A percentile compares a stretch with the other conserved stretches of the same genome.
phyloP scores from a whole-genome alignment of 371 early-diverging fungal genomes.

The Mortierella sp. region DNA sequence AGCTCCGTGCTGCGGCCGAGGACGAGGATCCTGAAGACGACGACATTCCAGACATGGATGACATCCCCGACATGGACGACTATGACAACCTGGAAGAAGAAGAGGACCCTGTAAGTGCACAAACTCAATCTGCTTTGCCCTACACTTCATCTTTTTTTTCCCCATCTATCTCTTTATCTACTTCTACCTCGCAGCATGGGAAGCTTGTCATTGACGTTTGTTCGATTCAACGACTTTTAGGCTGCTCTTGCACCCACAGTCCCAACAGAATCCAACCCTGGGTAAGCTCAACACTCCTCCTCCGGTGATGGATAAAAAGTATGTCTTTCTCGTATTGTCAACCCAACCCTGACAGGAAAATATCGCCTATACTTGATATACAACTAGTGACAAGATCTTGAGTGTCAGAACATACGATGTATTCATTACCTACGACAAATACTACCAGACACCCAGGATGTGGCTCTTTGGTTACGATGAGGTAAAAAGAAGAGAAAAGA shows the following conservation, averaged over 20 bases:
- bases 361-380: not conserved
- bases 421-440: constrained; percentile 98
- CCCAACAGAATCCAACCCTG: constrained; percentile 30
- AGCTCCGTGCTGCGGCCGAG: constrained; percentile 19
- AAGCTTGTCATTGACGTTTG: not conserved
- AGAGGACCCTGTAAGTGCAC: constrained; percentile 67
- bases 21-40: constrained; percentile 53
- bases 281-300: constrained; percentile 20
- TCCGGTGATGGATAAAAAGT: not conserved
- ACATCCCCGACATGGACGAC: constrained; percentile 96
- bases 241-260: constrained; percentile 53
- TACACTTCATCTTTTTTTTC: not conserved
- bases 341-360: constrained; percentile 8
- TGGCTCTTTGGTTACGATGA: constrained; percentile 98
- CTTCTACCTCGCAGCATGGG: too few relatives aligned
- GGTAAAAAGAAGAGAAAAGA: too few relatives aligned
- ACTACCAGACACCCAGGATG: constrained; percentile 96
- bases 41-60: constrained; percentile 79
- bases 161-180: not conserved
- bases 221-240: constrained; percentile 11
- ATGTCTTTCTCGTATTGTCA: not conserved
- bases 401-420: constrained; percentile 96
- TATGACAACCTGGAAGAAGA: constrained; percentile 75
- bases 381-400: constrained; percentile 81
- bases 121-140: not conserved